Percentiles rank a stretch among this genome's conserved stretches.
Conservation (phyloP, 1,139 yeast species). For the Waltiozyma sp. region DNA sequence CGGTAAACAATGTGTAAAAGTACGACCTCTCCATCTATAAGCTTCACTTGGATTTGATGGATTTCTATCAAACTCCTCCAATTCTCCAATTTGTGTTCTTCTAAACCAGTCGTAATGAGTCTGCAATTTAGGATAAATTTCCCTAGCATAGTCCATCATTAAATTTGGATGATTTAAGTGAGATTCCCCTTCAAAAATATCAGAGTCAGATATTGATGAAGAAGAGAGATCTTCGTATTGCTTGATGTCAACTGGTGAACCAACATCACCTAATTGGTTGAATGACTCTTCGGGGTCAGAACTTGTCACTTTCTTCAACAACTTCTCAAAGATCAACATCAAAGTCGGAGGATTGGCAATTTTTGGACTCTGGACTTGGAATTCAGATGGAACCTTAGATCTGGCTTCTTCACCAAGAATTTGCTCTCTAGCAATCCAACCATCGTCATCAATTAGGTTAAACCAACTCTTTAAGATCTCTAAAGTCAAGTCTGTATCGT, state of each 20-base stretch:
- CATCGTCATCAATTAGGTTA: constrained; percentile 76
- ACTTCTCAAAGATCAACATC: constrained; percentile 63
- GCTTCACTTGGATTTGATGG: constrained; percentile 45
- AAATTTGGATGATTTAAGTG: constrained; percentile 53
- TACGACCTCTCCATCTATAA: constrained; percentile 91
- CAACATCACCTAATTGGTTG: constrained; percentile 14
- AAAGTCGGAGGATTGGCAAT: constrained; percentile 95
- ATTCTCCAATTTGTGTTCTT: constrained; percentile 64
- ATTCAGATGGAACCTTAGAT: constrained; percentile 78
- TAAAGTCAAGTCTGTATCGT: constrained; percentile 74
- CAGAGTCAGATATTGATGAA: constrained; percentile 6
- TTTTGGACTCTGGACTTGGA: constrained; percentile 77
- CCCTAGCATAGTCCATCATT: constrained; percentile 46
- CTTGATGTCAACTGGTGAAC: constrained; percentile 13
- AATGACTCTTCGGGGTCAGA: constrained; percentile 11
- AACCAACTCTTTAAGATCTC: constrained; percentile 88
- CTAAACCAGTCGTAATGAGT: constrained; percentile 82
- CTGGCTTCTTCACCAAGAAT: constrained; percentile 89
- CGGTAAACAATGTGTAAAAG: constrained; percentile 75
- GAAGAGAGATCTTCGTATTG: constrained; percentile 15
- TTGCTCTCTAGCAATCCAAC: constrained; percentile 96
- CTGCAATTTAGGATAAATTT: constrained; percentile 66
- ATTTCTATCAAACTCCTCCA: constrained; percentile 62
- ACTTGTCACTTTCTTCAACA: constrained; percentile 37
- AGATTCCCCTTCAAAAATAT: constrained; percentile 31